A percentile compares a stretch with the other conserved stretches of the same genome.
phyloP scores from a whole-genome alignment of 352 stramenopile species.

The Pythium apleroticum region DNA sequence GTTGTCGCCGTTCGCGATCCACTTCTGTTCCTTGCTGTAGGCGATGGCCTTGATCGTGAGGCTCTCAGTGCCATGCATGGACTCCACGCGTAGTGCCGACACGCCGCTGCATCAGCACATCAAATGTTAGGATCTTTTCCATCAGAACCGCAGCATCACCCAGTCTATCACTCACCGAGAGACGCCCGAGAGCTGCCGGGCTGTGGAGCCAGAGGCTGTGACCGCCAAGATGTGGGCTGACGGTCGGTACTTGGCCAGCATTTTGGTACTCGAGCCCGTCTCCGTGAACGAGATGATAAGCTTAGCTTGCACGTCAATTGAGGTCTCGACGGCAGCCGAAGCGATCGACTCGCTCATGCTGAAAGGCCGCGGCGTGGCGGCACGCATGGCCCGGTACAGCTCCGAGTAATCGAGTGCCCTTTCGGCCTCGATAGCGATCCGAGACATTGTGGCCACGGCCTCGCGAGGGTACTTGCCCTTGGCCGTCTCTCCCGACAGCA shows the following conservation, averaged over 20 bases:
- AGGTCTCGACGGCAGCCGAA: constrained; percentile 96
- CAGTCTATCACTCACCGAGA: constrained; percentile 52
- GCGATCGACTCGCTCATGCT: constrained; percentile 93
- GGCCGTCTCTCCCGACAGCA: constrained; percentile 99
- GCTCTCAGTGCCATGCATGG: constrained; percentile 83
- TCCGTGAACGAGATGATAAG: constrained; percentile 98
- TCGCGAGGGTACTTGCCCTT: constrained; percentile 96
- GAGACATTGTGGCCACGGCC: constrained; percentile 95
- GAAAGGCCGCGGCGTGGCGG: constrained; percentile 49
- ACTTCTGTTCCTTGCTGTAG: constrained; percentile 74
- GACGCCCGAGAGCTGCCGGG: constrained; percentile 72
- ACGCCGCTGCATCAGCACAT: constrained; percentile 50
- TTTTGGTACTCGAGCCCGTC: constrained; percentile 91
- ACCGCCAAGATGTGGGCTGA: constrained; percentile 87
- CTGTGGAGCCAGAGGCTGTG: constrained; percentile 71
- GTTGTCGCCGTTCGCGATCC: constrained; percentile 84
- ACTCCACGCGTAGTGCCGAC: constrained; percentile 60
- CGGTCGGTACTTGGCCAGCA: constrained; percentile 97
- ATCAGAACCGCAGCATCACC: neutral
- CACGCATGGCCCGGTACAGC: constrained; percentile 56
- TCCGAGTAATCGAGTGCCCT: constrained; percentile 69
- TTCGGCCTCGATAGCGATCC: constrained; percentile 92
- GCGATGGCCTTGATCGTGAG: constrained; percentile 86
- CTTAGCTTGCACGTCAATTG: constrained; percentile 95
- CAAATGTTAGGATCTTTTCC: neutral